Percentiles rank a stretch among this genome's conserved stretches.
Evolutionary conservation across 108 stramenopile genomes (phyloP).

Genomic region (Nitzschia sp.): DNA sequence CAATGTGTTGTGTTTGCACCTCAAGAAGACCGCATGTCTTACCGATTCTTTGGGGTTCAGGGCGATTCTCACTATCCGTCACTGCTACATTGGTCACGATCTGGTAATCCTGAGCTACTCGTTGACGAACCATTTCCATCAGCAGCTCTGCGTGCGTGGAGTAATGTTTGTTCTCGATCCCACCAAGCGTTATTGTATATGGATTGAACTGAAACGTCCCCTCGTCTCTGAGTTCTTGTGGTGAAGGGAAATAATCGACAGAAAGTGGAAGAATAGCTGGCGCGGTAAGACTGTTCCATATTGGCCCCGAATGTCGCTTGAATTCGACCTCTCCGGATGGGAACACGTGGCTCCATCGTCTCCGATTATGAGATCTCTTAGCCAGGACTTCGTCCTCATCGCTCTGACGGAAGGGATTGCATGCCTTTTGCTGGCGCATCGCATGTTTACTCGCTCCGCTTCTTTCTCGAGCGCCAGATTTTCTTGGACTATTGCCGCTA

Average conservation of each 20-base stretch:
- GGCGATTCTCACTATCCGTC: conserved; percentile 43
- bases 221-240: conserved; percentile 70
- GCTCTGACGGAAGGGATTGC: conserved; percentile 92
- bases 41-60: conserved; percentile 40
- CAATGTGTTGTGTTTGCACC: background rate
- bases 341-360: conserved; percentile 96
- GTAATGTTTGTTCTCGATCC: conserved; percentile 73
- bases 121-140: conserved; percentile 87
- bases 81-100: conserved; percentile 67
- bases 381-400: conserved; percentile 90
- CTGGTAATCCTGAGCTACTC: conserved; percentile 83
- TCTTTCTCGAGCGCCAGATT: conserved; percentile 10
- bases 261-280: conserved; percentile 96
- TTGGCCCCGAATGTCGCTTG: conserved; percentile 86
- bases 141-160: conserved; percentile 79
- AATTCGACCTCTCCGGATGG: conserved; percentile 87
- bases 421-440: conserved; percentile 55
- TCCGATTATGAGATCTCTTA: conserved; percentile 93
- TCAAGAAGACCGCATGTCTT: background rate
- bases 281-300: conserved; percentile 94
- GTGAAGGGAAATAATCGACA: conserved; percentile 94
- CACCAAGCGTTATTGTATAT: conserved; percentile 72
- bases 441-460: conserved; percentile 3
- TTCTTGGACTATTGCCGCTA: background rate
- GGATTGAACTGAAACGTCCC: conserved; percentile 69